Conservation (phyloP, 768 basidiomycete genomes). For the Crucibulum laeve region DNA sequence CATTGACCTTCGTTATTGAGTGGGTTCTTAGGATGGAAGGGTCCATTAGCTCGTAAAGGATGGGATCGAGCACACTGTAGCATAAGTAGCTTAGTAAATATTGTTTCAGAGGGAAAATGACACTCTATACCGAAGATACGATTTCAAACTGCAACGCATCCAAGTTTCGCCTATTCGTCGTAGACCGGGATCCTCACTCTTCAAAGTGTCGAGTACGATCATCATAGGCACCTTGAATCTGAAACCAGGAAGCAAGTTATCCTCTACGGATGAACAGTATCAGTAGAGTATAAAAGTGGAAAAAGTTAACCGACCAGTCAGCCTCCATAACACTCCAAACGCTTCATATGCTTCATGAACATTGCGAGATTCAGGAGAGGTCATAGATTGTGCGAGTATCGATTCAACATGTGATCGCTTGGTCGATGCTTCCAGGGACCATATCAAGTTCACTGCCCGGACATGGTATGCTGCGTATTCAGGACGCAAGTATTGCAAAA, state of each 20-base stretch:
- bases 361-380: constrained; percentile 41
- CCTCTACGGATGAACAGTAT: constrained; percentile 47
- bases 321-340: constrained; percentile 90
- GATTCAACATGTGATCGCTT: constrained; percentile 67
- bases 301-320: constrained; percentile 57
- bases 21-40: constrained; percentile 56
- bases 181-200: constrained; percentile 66
- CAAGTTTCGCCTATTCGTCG: constrained; percentile 89
- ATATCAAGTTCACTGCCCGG: constrained; percentile 77
- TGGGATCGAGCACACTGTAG: constrained; percentile 82
- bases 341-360: constrained; percentile 69
- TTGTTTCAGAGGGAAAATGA: background rate
- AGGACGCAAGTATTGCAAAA: constrained; percentile 71
- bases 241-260: constrained; percentile 76
- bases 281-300: background rate
- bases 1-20: constrained; percentile 48
- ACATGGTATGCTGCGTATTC: constrained; percentile 71
- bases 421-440: constrained; percentile 65
- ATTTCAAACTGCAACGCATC: constrained; percentile 93
- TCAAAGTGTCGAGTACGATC: constrained; percentile 79
- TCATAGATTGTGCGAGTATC: constrained; percentile 71
- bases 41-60: constrained; percentile 74
- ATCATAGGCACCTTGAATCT: constrained; percentile 83
- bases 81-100: constrained; percentile 6
- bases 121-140: constrained; percentile 71